Evolutionary conservation across 164 flowering plant species (phyloP).

Genomic region (Aristolochia fimbriata): DNA sequence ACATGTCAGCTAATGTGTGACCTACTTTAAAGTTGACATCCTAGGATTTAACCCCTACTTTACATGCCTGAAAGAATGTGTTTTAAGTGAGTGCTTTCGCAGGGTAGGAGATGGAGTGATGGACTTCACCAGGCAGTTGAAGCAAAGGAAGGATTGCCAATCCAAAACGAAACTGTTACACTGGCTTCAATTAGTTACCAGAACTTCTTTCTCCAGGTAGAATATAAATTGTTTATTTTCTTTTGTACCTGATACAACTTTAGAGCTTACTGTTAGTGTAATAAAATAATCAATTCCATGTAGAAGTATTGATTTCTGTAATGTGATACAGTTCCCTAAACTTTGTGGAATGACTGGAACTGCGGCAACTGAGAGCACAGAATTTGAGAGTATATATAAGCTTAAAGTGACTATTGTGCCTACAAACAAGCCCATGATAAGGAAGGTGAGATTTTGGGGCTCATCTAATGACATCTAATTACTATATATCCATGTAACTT

Average conservation of each 20-base stretch:
- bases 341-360: constrained; percentile 99
- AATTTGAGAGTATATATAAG: constrained; percentile 97
- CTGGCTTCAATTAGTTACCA: constrained; percentile 97
- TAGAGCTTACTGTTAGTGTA: not conserved
- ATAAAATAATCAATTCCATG: constrained; percentile 3
- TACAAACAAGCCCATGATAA: constrained; percentile 93
- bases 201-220: constrained; percentile 95
- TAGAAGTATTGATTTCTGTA: constrained; percentile 10
- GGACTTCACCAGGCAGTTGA: constrained; percentile 99
- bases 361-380: constrained; percentile 94
- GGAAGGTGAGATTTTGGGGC: constrained; percentile 47
- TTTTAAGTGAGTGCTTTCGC: constrained; percentile 1
- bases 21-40: too few relatives aligned
- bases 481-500: not conserved
- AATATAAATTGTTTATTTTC: constrained; percentile 3
- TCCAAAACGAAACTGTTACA: constrained; percentile 94
- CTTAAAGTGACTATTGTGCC: constrained; percentile 97
- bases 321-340: constrained; percentile 68
- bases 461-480: not conserved
- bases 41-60: too few relatives aligned
- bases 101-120: constrained; percentile 99
- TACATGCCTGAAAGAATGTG: too few relatives aligned
- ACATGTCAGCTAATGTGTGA: not conserved
- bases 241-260: not conserved
- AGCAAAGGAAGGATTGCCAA: constrained; percentile 97